Conservation (phyloP, 257 asterid genomes). For the Primulina eburnea region DNA sequence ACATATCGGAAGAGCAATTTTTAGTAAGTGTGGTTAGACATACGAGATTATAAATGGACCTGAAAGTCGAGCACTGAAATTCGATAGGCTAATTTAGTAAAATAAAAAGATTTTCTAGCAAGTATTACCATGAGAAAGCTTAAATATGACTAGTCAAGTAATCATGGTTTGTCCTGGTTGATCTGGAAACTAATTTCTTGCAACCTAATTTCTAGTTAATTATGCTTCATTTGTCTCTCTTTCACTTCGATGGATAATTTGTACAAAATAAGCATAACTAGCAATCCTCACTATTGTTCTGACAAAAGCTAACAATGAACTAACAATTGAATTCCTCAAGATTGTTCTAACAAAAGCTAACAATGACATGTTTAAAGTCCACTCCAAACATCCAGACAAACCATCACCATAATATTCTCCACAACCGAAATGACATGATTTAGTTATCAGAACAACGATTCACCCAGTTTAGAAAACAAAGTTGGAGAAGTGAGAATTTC, state of each 20-base stretch:
- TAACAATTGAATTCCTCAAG: background rate
- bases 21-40: background rate
- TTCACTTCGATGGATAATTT: background rate
- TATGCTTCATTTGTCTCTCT: slow-evolving; percentile 1
- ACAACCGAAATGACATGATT: too few species aligned
- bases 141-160: slow-evolving; percentile 2
- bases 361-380: slow-evolving; percentile 8
- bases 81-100: slow-evolving; percentile 30
- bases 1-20: background rate
- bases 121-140: background rate
- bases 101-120: slow-evolving; percentile 6
- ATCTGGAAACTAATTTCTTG: background rate
- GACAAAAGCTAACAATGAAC: too few species aligned
- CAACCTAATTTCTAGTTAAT: slow-evolving; percentile 7
- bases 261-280: background rate
- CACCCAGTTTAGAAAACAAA: slow-evolving; percentile 45
- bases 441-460: background rate
- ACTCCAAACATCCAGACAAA: slow-evolving; percentile 43
- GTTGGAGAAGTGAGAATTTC: slow-evolving; percentile 43
- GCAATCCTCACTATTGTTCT: too few species aligned
- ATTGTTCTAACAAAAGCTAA: slow-evolving; percentile 17
- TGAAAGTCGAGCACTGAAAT: slow-evolving; percentile 51
- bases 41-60: background rate
- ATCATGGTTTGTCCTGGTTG: slow-evolving; percentile 8
- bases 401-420: slow-evolving; percentile 24